Evolutionary conservation across 2,329 filamentous ascomycete species (phyloP).

Genomic region (Diplodia intermedia): DNA sequence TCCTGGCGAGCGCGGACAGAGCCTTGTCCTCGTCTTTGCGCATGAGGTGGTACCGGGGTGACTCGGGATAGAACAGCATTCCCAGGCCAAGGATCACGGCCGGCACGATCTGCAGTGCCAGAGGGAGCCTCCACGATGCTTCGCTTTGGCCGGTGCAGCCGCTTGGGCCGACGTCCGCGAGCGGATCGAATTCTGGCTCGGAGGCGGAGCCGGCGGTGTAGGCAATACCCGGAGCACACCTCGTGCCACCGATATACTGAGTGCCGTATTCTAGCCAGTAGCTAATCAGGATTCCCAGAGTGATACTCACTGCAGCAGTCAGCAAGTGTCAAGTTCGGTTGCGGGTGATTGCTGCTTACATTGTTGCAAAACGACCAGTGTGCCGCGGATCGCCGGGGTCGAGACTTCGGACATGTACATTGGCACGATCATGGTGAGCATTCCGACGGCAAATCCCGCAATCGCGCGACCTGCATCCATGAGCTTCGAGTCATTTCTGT

Average conservation of each 20-base stretch:
- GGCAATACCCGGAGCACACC: slow-evolving; percentile 57
- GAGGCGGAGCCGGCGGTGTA: slow-evolving; percentile 54
- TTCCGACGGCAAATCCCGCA: slow-evolving; percentile 69
- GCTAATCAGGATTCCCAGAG: slow-evolving; percentile 68
- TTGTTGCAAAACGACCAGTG: slow-evolving; percentile 63
- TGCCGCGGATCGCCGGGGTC: slow-evolving; percentile 7
- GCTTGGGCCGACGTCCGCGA: slow-evolving; percentile 31
- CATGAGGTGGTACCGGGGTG: slow-evolving; percentile 81
- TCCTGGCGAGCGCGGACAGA: slow-evolving; percentile 63
- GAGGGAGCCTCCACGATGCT: slow-evolving; percentile 74
- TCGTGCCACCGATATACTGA: slow-evolving; percentile 1
- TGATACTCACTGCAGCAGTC: slow-evolving; percentile 48
- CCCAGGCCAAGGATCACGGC: slow-evolving; percentile 73
- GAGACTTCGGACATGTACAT: slow-evolving; percentile 43
- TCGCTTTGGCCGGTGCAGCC: slow-evolving; percentile 11
- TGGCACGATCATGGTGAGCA: slow-evolving; percentile 63
- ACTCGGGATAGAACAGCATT: slow-evolving; percentile 78
- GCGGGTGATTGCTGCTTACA: slow-evolving; percentile 44
- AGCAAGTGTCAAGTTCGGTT: neutral
- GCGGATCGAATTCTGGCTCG: slow-evolving; percentile 49
- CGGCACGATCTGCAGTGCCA: slow-evolving; percentile 78
- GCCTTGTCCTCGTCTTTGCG: slow-evolving; percentile 71
- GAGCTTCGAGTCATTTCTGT: too few relatives aligned
- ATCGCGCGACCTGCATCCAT: slow-evolving; percentile 60
- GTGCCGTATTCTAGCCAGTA: slow-evolving; percentile 56